Percentiles rank a stretch among this genome's conserved stretches.
Conservation (phyloP, 192 early-diverging fungal genomes). For the Mortierella hygrophila region DNA sequence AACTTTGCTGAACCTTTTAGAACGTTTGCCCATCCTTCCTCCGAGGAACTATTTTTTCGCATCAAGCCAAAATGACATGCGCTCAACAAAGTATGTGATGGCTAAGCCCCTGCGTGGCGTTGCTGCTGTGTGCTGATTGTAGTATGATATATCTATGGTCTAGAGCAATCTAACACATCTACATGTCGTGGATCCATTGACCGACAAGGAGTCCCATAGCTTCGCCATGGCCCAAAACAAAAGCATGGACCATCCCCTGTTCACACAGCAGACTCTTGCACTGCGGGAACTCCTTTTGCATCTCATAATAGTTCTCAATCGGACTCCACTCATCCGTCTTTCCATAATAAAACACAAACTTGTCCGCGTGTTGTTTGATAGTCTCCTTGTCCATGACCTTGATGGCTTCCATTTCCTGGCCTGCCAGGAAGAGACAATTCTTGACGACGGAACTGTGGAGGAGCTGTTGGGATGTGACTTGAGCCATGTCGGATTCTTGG, state of each 20-base stretch:
- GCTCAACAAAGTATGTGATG: background rate
- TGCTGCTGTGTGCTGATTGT: background rate
- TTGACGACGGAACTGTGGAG: constrained; percentile 71
- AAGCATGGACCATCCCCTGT: constrained; percentile 84
- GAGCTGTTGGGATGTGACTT: constrained; percentile 74
- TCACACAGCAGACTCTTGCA: constrained; percentile 77
- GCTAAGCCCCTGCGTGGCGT: background rate
- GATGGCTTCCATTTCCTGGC: constrained; percentile 81
- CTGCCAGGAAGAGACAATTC: constrained; percentile 79
- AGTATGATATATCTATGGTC: background rate
- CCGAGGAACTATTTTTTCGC: background rate
- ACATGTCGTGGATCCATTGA: constrained; percentile 47
- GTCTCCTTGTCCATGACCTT: constrained; percentile 74
- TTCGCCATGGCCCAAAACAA: constrained; percentile 74
- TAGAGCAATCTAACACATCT: background rate
- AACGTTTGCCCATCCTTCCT: background rate
- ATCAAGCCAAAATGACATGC: background rate
- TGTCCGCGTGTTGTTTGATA: constrained; percentile 66
- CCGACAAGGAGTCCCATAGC: constrained; percentile 56
- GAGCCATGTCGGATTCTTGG: constrained; percentile 60
- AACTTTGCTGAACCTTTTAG: background rate
- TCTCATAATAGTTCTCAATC: constrained; percentile 71
- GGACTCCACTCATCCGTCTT: constrained; percentile 85
- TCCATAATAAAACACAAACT: constrained; percentile 86
- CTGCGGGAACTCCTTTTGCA: constrained; percentile 73